Base-by-base conservation (phyloP, 495 filamentous ascomycete species). In the Podospora tetraspora region DNA sequence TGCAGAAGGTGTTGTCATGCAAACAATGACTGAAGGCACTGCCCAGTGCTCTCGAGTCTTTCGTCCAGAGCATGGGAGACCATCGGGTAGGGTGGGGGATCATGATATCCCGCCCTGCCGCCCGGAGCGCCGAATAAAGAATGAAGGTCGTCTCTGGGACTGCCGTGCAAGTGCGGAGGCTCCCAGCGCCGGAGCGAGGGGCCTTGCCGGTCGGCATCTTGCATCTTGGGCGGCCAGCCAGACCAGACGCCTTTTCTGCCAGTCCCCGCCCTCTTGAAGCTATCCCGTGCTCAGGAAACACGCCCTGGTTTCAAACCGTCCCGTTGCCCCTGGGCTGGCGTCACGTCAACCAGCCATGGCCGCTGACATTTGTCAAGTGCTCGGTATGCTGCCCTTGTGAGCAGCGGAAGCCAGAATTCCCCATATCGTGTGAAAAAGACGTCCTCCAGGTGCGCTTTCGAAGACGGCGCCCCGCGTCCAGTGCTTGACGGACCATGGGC, bases 271-370 rank as follows among this genome's bases (percentile, higher is more conserved):
- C 58, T 57, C 23, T n/a, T n/a, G 34, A 27, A 66, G 52, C 13
- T 34, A 60, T 66, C 30, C 65, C 65, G 65, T 37, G n/a, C n/a
- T 61, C 1, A 37, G 60, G 52, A 68, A 62, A 62, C 60, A 68
- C 60, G 66, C 66, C 59, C 61, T 60, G 66, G 66, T 68, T 68
- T 68, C 66, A 68, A 37, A 66, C 34, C 59, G 25, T 61, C 58
- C 65, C 65, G 65, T 30, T 21, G n/a, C 62, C 43, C 62, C 34
- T 57, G 21, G 34, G 13, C 22, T 66, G 43, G 43, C 58, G 52
- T 66, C 24, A 66, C 63, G 52, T 37, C 52, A 58, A 60, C 59
- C 23, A 24, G 59, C 59, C 24, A 60, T 27, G 23, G 27, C 27
- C 59, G 22, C 23, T 60, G 59, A 29, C 59, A 11, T 60, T 23